Conservation (phyloP, 352 stramenopile genomes). For the Globisporangium polare region DNA sequence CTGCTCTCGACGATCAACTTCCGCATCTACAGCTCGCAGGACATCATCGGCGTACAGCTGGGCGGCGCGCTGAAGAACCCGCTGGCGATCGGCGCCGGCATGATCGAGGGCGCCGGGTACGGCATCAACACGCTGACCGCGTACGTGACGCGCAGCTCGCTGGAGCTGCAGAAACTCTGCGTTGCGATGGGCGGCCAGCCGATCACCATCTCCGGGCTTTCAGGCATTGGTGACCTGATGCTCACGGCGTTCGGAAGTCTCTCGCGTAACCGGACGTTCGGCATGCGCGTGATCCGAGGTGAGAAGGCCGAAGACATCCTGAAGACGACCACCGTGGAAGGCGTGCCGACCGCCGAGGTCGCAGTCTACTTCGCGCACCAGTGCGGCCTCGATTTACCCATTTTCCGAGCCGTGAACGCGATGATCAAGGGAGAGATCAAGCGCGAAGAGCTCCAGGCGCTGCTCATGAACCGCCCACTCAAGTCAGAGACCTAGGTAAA, state of each 20-base stretch:
- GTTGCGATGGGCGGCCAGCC: conserved; percentile 92
- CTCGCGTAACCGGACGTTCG: conserved; percentile 94
- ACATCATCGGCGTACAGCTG: conserved; percentile 96
- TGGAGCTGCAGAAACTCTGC: conserved; percentile 95
- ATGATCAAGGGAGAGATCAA: conserved; percentile 84
- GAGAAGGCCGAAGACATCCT: conserved; percentile 93
- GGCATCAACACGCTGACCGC: conserved; percentile 95
- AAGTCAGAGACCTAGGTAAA: conserved; percentile 62
- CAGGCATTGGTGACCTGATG: conserved; percentile 92
- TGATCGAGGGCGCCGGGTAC: conserved; percentile 96
- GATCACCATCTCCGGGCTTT: conserved; percentile 94
- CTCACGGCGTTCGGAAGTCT: conserved; percentile 96
- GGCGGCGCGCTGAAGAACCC: conserved; percentile 98
- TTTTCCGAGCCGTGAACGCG: conserved; percentile 84
- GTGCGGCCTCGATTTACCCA: conserved; percentile 89
- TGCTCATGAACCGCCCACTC: conserved; percentile 80
- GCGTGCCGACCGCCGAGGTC: conserved; percentile 94
- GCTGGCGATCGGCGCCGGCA: conserved; percentile 95
- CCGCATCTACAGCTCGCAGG: conserved; percentile 91
- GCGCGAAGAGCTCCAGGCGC: conserved; percentile 60
- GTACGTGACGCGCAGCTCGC: conserved; percentile 94
- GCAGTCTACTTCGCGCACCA: conserved; percentile 88
- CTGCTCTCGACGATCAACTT: conserved; percentile 89
- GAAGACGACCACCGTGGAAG: conserved; percentile 88
- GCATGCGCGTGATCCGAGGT: conserved; percentile 91